These are phyloP conservation scores for Coemansia sp. DNA, from an alignment of 192 early-diverging fungal species.

Conservation along the genomic window DNA sequence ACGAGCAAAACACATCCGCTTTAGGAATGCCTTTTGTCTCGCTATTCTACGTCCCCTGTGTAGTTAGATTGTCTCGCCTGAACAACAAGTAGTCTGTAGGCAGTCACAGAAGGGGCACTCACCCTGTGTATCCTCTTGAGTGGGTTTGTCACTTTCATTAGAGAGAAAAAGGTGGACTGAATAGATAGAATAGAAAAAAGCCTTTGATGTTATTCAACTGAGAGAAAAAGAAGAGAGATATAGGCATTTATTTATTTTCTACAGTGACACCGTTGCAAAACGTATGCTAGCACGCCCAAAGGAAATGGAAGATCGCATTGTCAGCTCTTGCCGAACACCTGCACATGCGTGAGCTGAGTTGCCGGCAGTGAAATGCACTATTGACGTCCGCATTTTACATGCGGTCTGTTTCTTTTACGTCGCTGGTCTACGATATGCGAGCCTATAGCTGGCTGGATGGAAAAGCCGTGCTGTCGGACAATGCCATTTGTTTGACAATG, in stretches of 20 bases:
- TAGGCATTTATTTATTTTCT: not conserved
- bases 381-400: not conserved
- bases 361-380: not conserved
- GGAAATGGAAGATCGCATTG: not conserved
- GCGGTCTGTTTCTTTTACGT: not conserved
- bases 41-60: not conserved
- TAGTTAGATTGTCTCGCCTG: not conserved
- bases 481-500: not conserved
- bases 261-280: not conserved
- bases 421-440: not conserved
- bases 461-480: not conserved
- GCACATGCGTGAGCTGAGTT: not conserved
- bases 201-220: not conserved
- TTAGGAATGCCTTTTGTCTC: not conserved
- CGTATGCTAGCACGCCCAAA: not conserved
- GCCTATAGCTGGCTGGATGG: not conserved
- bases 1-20: not conserved
- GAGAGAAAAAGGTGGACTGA: not conserved
- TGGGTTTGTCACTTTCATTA: not conserved
- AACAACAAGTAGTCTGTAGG: not conserved
- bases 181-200: not conserved
- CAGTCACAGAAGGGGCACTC: not conserved
- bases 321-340: slow-evolving; percentile 5
- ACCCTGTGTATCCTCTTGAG: slow-evolving; percentile 10
- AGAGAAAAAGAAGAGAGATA: not conserved